Conservation (phyloP, 164 flowering plant species). For the Kalanchoe fedtschenkoi region DNA sequence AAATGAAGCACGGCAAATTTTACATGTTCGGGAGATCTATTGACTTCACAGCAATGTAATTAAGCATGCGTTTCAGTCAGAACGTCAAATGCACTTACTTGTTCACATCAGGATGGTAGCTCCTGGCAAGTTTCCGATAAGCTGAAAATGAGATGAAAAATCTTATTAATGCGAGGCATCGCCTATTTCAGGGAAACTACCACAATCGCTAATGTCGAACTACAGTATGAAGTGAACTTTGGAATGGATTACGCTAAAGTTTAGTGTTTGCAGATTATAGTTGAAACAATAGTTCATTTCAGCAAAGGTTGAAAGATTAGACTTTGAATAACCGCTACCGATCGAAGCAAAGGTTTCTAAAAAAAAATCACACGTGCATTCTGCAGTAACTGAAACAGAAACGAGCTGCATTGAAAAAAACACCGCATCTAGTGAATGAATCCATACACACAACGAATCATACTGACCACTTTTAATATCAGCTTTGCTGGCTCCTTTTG, state of each 20-base stretch:
- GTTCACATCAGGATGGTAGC: conserved; percentile 88
- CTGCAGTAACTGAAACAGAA: background rate
- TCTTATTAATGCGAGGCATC: background rate
- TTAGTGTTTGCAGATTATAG: too few relatives aligned
- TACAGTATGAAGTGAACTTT: too few relatives aligned
- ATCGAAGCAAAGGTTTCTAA: background rate
- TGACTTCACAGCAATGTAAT: too few relatives aligned
- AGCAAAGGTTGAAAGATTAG: background rate
- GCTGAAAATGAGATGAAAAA: conserved; percentile 30
- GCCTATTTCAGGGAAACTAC: background rate
- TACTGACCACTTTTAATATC: conserved; percentile 86
- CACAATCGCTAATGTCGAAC: background rate
- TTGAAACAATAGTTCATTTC: too few relatives aligned
- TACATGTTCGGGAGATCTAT: too few relatives aligned
- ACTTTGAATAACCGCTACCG: background rate
- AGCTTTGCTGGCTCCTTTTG: conserved; percentile 70
- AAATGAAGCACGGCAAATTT: too few relatives aligned
- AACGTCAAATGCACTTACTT: conserved; percentile 42
- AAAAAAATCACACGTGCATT: background rate
- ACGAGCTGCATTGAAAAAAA: background rate
- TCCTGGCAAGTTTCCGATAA: conserved; percentile 90
- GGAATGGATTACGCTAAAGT: too few relatives aligned
- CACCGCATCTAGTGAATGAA: background rate
- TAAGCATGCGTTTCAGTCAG: background rate
- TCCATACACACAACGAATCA: background rate